Evolutionary conservation across 176 grass and related monocot genomes (phyloP), one percentile per base, ranked within the genome.

Genomic region (Melocanna baccifera): DNA sequence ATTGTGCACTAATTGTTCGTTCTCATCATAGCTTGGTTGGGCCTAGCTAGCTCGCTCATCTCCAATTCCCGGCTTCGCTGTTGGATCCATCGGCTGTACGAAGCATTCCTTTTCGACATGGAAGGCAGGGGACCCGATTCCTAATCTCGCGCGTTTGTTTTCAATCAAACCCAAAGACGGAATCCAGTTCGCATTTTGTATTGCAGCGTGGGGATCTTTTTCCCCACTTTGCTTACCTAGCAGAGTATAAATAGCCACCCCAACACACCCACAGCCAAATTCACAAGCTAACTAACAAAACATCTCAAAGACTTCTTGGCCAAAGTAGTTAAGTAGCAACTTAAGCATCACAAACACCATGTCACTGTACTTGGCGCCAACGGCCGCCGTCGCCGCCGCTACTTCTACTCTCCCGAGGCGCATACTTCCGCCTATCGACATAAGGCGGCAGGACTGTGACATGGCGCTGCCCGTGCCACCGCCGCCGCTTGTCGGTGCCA

Each of bases 241-340:
- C 70, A 20, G 18, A 55, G 32, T 80, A 89, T 89, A 89, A 89
- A 85, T 89, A 85, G n/a, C 76, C 69, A 62, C 71, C 65, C 82
- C 32, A 51, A 16, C 69, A 69, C 47, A 61, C 9, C 37, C 41
- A 51, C 32, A 51, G 12, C 69, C 29, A 85, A 85, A 76, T 29
- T 62, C 81, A 81, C 69, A 85, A 69, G 64, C 76, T 75, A 67
- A 68, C 69, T 18, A 52, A 72, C 69, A 75, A 12, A 75, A 39
- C 34, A 79, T 53, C 67, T 37, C 56, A 45, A 8, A 37, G 29
- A 40, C 85, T 26, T 48, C 81, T 88, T 66, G 46, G 69, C 62
- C 62, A 76, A 47, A 62, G 16, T 42, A 66, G 67, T 64, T 41
- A 78, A 82, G 30, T 55, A 30, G 57, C 30, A 50, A 62, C 80